Base-by-base conservation (phyloP, 2,329 filamentous ascomycete genomes). In the Drechslera avenae region DNA sequence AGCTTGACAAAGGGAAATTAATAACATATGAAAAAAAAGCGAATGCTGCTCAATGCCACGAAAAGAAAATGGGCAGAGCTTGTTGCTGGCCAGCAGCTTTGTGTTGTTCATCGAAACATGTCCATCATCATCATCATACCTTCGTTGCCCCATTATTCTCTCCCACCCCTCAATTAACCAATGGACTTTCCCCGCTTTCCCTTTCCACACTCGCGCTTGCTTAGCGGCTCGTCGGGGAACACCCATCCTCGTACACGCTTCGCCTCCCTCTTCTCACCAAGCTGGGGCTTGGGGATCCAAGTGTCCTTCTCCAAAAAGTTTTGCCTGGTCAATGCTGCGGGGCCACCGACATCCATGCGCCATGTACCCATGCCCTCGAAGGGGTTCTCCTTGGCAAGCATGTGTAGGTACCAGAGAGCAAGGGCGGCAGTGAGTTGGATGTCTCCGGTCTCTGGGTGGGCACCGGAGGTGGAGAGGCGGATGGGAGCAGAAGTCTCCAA, bases 321-420 rank as follows among this genome's bases (percentile, higher is more conserved):
- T 67, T 86, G 80, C 31, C 89, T 77, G 1, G 87, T 89, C 31
- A 87, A 82, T 59, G 90, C 88, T 9, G 86, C 87, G 0, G 89
- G 88, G 0, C 86, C 87, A 0, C 89, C 89, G 59, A 91, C 88
- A 62, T 91, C 87, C 52, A 85, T 78, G 65, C 79, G 82, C 86
- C 86, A 92, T 55, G 67, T 79, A 66, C 59, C 81, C 76, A 89
- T 85, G 14, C 83, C 83, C 2, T 80, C 79, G 4, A 82, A 75
- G 2, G 81, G 78, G 56, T 85, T 81, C 66, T 86, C 83, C 57
- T 81, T 79, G 18, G 86, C 86, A 39, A 90, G 78, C 79, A 88
- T 86, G 73, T 89, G 90, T 32, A 92, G 76, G 43, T 87, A 90
- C 87, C 88, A 92, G 28, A 92, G 81, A 1, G 89, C 89, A 6